phyloP scores from a whole-genome alignment of 2,329 filamentous ascomycete genomes.

The Colletotrichum incanum region DNA sequence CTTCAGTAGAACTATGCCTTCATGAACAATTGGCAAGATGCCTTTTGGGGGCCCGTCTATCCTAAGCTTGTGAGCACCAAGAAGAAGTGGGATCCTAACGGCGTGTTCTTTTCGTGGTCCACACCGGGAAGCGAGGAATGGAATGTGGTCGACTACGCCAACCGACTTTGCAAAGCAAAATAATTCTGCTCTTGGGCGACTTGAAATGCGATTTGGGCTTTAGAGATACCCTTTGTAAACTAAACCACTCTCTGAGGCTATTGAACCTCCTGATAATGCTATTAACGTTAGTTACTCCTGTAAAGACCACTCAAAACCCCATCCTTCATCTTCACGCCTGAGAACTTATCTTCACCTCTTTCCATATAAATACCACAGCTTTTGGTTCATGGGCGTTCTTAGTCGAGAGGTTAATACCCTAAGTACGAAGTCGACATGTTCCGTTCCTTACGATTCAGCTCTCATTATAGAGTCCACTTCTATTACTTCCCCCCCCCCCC shows the following conservation, averaged over 20 bases:
- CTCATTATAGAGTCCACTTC: too few species aligned
- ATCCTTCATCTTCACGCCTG: too few species aligned
- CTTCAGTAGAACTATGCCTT: constrained; percentile 39
- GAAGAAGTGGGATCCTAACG: constrained; percentile 63
- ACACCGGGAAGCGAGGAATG: constrained; percentile 43
- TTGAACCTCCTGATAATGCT: neutral
- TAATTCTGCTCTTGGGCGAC: neutral
- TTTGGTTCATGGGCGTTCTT: too few species aligned
- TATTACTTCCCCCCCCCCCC: too few species aligned
- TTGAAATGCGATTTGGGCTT: neutral
- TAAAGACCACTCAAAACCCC: too few species aligned
- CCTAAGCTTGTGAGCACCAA: constrained; percentile 61
- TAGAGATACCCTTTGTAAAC: constrained; percentile 23
- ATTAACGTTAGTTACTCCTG: neutral
- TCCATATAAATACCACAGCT: too few species aligned
- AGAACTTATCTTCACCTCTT: too few species aligned
- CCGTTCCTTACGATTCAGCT: too few species aligned
- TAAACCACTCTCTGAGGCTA: fast-evolving
- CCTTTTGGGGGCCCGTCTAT: constrained; percentile 41
- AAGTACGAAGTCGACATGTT: too few species aligned
- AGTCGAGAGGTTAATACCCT: too few species aligned
- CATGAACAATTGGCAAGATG: constrained; percentile 43
- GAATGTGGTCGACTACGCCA: constrained; percentile 39
- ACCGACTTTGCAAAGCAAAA: constrained; percentile 41
- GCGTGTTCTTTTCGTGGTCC: constrained; percentile 58